A percentile compares a stretch with the other conserved stretches of the same genome.
Conservation (phyloP, 352 stramenopile species). For the Phytophthora ramorum region DNA sequence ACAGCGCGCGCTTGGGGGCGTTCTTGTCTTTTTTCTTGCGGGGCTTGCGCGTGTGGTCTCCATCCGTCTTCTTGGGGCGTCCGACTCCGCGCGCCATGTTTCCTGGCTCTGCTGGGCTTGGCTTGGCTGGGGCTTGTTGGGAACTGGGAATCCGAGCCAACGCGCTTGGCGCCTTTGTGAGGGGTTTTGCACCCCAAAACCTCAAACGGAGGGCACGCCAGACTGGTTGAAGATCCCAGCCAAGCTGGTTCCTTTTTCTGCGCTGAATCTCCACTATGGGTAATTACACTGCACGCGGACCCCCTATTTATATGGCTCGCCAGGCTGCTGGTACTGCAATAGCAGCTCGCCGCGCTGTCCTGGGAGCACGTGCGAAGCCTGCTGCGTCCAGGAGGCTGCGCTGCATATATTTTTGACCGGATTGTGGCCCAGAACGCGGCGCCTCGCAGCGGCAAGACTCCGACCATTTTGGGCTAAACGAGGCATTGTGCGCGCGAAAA, state of each 20-base stretch:
- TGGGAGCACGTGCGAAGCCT: not conserved
- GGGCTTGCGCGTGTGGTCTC: constrained; percentile 73
- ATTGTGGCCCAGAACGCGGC: constrained; percentile 4
- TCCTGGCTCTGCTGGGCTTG: constrained; percentile 42
- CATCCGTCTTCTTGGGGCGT: constrained; percentile 72
- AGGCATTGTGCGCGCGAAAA: constrained; percentile 2
- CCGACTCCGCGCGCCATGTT: constrained; percentile 73
- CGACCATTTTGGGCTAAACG: constrained; percentile 10
- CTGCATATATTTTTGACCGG: constrained; percentile 27
- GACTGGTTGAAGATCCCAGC: constrained; percentile 2
- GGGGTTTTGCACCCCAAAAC: not conserved
- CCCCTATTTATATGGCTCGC: constrained; percentile 35
- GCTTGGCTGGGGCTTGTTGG: constrained; percentile 48
- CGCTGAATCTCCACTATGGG: constrained; percentile 33
- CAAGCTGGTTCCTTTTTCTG: constrained; percentile 12
- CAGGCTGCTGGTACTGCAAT: not conserved
- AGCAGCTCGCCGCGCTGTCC: not conserved
- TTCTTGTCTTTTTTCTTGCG: constrained; percentile 94
- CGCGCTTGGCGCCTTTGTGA: not conserved
- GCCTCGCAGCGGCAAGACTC: not conserved
- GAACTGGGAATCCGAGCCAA: constrained; percentile 35
- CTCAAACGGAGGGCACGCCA: not conserved
- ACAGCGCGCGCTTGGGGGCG: constrained; percentile 89
- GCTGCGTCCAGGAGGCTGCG: not conserved
- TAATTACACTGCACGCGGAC: constrained; percentile 30